These are phyloP conservation scores for Dendrocalamus latiflorus DNA, from an alignment of 202 grass and related monocot species.

Conservation along the genomic window DNA sequence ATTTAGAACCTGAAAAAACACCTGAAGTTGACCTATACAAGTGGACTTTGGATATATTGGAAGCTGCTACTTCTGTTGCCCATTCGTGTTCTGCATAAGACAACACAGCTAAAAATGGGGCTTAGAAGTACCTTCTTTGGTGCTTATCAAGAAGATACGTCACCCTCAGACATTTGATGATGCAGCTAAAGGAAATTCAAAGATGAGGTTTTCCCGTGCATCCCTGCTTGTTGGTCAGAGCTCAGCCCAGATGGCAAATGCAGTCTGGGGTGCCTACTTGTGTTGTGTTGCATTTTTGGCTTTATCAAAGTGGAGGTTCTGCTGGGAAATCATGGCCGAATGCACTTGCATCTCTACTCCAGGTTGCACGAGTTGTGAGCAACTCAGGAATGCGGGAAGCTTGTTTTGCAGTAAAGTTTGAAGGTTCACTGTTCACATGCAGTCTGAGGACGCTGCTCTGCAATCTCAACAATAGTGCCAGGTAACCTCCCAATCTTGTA, in stretches of 20 bases:
- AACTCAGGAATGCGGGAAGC: not conserved
- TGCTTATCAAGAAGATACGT: slow-evolving; percentile 4
- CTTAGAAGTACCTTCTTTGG: not conserved
- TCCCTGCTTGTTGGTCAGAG: not conserved
- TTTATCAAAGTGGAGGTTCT: not conserved
- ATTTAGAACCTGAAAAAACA: slow-evolving; percentile 4
- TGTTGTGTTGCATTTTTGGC: not conserved
- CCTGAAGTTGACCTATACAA: slow-evolving; percentile 11
- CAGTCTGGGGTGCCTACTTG: not conserved
- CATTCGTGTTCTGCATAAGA: not conserved
- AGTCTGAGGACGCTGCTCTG: not conserved
- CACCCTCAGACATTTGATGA: not conserved
- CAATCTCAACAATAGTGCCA: not conserved
- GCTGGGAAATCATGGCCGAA: slow-evolving; percentile 13
- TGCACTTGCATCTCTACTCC: not conserved
- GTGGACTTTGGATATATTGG: not conserved
- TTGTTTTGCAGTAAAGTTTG: slow-evolving; percentile 4
- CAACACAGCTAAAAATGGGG: not conserved
- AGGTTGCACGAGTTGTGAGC: not conserved
- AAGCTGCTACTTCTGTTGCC: slow-evolving; percentile 1
- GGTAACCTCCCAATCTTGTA: not conserved
- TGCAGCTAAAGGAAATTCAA: not conserved
- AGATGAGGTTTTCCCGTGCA: not conserved
- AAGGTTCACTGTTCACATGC: slow-evolving; percentile 2
- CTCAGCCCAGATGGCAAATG: not conserved